Evolutionary conservation across 2,329 filamentous ascomycete species (phyloP), one percentile per base, ranked within the genome.

Genomic region (Pseudogymnoascus verrucosus): DNA sequence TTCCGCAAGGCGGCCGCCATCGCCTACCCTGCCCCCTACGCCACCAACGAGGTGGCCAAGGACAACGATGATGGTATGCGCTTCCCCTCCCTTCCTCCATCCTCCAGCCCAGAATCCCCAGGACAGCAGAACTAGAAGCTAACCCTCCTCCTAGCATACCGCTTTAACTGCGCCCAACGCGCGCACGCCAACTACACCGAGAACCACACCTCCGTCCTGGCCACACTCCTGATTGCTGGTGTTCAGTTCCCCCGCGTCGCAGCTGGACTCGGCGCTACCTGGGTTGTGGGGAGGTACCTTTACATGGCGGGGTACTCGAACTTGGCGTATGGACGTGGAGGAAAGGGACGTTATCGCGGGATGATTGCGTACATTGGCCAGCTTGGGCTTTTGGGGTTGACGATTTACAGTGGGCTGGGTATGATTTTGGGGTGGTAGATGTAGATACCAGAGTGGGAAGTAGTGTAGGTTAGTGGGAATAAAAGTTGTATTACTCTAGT

Each of bases 91-190:
- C n/a, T 19, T 14, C 23, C 23, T 3, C 23, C 23, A 4, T 26
- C 11, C 31, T 7, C 10, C 10, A 4, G 1, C 11, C 31, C 31
- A 12, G 10, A 34, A 34, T 34, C 10, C 31, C 4, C 31, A 34
- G 31, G 11, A 34, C 11, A 10, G 31, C 31, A 34, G 10, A 12
- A 34, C 31, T 4, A 34, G 31, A 34, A 34, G 31, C 31, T 34
- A 62, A 39, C 16, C 31, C 10, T 11, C 3, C 34, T 7, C 16
- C 2, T 14, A 62, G 39, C 37, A n/a, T 82, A 75, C 72, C 71
- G 73, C 62, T 88, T 89, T 78, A 89, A 89, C 78, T 88, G 85
- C 76, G 82, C 82, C 62, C 84, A 87, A 70, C 82, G 84, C 59
- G 80, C 84, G 8, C 86, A 89, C 72, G 75, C 78, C 69, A 88